Base-by-base conservation (phyloP, 331 rosid species). In the Prunus yedoensis region DNA sequence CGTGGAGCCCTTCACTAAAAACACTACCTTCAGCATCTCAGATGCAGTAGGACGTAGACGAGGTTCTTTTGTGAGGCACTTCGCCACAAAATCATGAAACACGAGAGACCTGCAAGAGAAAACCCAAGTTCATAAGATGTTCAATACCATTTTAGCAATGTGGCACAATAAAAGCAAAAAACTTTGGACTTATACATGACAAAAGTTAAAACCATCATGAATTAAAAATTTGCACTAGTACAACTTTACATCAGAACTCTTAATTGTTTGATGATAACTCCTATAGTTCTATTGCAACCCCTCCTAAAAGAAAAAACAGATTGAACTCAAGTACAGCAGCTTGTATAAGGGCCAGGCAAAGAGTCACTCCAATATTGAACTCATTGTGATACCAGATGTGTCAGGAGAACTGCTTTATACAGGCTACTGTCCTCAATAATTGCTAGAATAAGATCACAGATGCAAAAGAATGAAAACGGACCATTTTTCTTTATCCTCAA, bases 401-500 rank as follows among this genome's bases (percentile, higher is more conserved):
- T 1, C 10, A 63, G 18, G 49, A 63, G 49, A 35, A 63, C 8
- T 18, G 56, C 35, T 67, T 70, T 52, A 38, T 28, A 35, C 52
- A 71, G 20, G 20, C 50, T n/a, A 16, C 25, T 20, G 64, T 51
- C 12, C 2, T n/a, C 58, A 56, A 73, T 30, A 80, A 74, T 64
- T 54, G 70, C 76, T 18, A 59, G 46, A 50, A 45, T 49, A 70
- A 70, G 66, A 66, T 18, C 62, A 8, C 52, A n/a, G 52, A 82
- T 28, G 71, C 32, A 68, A 52, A 68, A 78, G 78, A 49, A 63
- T 50, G 64, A 73, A 81, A 88, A 80, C 88, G 18, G 78, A 95
- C 99, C 99, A 95, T 85, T 92, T 92, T 84, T 95, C 99, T 88
- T 95, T 95, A 83, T 95, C 99, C 88, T 95, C 99, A 51, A 95